Conservation (phyloP, 2,329 filamentous ascomycete species). For the Colletotrichum plurivorum region DNA sequence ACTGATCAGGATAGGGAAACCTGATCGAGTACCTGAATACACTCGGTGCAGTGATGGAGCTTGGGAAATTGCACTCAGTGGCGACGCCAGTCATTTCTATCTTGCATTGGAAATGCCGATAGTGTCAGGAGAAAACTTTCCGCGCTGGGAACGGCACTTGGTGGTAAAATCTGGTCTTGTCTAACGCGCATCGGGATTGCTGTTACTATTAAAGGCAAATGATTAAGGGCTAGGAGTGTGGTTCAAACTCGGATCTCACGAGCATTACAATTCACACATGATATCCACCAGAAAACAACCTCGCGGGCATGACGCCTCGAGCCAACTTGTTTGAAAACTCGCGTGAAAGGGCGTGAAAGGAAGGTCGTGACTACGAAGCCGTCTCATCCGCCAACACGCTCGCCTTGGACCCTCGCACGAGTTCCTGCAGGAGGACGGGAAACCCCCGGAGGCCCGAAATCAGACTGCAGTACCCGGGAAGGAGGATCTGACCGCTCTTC, state of each 20-base stretch:
- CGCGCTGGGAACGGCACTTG: slow-evolving; percentile 56
- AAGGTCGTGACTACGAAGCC: neutral
- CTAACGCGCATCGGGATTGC: too few relatives aligned
- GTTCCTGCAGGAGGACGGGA: neutral
- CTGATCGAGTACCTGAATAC: slow-evolving; percentile 64
- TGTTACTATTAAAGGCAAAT: too few relatives aligned
- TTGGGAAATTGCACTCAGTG: slow-evolving; percentile 60
- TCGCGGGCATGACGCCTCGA: too few relatives aligned
- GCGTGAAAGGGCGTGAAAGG: too few relatives aligned
- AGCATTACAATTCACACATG: too few relatives aligned
- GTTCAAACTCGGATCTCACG: too few relatives aligned
- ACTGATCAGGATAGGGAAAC: slow-evolving; percentile 35
- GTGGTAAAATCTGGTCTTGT: neutral
- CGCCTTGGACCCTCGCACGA: neutral
- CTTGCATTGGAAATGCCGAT: slow-evolving; percentile 63
- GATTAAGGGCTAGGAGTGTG: too few relatives aligned
- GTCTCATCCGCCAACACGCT: neutral
- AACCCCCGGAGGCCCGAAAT: slow-evolving; percentile 6
- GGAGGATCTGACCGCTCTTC: neutral
- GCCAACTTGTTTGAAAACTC: too few relatives aligned
- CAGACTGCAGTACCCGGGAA: neutral
- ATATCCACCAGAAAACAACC: too few relatives aligned
- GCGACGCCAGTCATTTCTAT: slow-evolving; percentile 63
- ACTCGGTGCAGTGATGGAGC: slow-evolving; percentile 65
- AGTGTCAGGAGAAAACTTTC: slow-evolving; percentile 56